These are phyloP conservation scores for Peziza echinospora DNA, from an alignment of 495 filamentous ascomycete genomes.

Conservation along the genomic window DNA sequence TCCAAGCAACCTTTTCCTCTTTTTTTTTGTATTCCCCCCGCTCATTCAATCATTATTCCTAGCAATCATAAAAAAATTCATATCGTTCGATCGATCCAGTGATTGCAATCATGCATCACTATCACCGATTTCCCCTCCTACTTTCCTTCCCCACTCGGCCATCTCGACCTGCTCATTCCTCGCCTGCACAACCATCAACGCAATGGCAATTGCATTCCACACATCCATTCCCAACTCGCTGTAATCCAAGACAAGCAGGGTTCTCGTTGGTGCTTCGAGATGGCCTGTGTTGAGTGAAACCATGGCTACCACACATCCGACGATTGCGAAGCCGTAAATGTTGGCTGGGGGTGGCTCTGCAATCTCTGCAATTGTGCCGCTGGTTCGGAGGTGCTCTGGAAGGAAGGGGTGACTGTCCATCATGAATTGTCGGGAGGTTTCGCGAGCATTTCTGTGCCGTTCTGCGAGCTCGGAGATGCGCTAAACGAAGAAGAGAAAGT, in stretches of 20 bases:
- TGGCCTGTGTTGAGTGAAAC: slow-evolving; percentile 18
- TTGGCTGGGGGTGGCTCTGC: slow-evolving; percentile 2
- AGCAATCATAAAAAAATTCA: too few species aligned
- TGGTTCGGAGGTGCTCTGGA: not conserved
- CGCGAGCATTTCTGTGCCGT: not conserved
- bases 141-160: slow-evolving; percentile 1
- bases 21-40: too few species aligned
- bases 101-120: too few species aligned
- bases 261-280: slow-evolving; percentile 12
- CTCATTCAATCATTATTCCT: too few species aligned
- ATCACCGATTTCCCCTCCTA: slow-evolving; percentile 6
- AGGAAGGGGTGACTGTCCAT: not conserved
- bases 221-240: slow-evolving; percentile 20
- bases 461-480: not conserved
- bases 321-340: slow-evolving; percentile 23
- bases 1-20: too few species aligned
- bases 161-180: slow-evolving; percentile 3
- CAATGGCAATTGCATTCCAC: slow-evolving; percentile 23
- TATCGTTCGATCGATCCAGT: too few species aligned
- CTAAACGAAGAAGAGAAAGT: too few species aligned
- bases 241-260: slow-evolving; percentile 21
- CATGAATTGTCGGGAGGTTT: not conserved
- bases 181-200: slow-evolving; percentile 12
- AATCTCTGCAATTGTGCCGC: not conserved
- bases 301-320: slow-evolving; percentile 18